Base-by-base conservation (phyloP, 2,329 filamentous ascomycete genomes). In the Penicillium sp. region DNA sequence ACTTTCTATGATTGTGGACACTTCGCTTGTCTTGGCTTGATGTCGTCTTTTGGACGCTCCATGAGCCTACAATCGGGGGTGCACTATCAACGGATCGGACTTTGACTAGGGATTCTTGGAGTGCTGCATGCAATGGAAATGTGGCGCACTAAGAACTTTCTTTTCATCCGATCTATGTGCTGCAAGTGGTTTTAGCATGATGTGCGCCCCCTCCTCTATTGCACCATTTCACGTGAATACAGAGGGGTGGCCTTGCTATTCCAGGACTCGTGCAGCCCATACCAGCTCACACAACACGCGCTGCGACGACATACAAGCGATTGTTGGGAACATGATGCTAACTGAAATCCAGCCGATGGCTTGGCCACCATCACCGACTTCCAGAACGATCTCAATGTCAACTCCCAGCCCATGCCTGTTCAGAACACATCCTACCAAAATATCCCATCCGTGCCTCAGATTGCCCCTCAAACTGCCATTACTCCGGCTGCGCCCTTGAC, bases 141-240 rank as follows among this genome's bases (percentile, higher is more conserved):
- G 54, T 53, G 51, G 56, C 56, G 49, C 41, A 48, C 29, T 43
- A 43, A 46, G 29, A 52, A 18, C 26, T 45, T 44, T 54, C 29
- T 24, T n/a, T 47, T 36, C 45, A 34, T 45, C n/a, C 39, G 45
- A 49, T 52, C 48, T 43, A 26, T 38, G 33, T 10, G 36, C 44
- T 39, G 54, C 57, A 54, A 53, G 53, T 59, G 55, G 52, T 24
- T 48, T 49, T 56, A 52, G 53, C 49, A 55, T 39, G 50, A 49
- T 63, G 68, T 60, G 61, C 67, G 45, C 34, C 10, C 44, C 47
- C 54, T 53, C 59, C 55, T 47, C 45, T 62, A 69, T 72, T 61
- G 62, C 67, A 67, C 64, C 60, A 71, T 68, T 57, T 45, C 69
- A 71, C 69, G 69, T 72, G 69, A 72, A 54, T n/a, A 24, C 12